Conservation (phyloP, 1,139 yeast species). For the Suhomyces kunorum region DNA sequence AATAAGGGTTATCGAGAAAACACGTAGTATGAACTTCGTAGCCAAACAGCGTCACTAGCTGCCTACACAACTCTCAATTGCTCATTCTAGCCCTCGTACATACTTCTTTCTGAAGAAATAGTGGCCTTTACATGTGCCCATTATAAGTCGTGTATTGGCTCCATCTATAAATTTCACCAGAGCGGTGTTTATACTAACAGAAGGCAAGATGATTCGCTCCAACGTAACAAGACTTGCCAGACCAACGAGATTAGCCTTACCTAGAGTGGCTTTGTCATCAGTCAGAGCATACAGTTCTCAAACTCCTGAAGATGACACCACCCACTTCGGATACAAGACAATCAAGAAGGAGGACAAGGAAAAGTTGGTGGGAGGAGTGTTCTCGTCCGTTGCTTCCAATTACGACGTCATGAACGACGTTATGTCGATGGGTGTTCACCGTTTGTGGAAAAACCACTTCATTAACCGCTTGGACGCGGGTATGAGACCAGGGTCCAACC, state of each 20-base stretch:
- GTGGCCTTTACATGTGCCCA: not conserved
- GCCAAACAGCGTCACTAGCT: no score
- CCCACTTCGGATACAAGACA: slow-evolving; percentile 92
- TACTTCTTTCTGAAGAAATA: no score
- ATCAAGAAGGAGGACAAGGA: slow-evolving; percentile 84
- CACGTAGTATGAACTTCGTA: not conserved
- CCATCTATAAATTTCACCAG: slow-evolving; percentile 3
- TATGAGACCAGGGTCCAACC: slow-evolving; percentile 76
- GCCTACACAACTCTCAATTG: no score
- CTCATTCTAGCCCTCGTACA: no score
- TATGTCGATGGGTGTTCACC: slow-evolving; percentile 93
- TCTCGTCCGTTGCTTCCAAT: slow-evolving; percentile 90
- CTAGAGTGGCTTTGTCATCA: slow-evolving; percentile 1
- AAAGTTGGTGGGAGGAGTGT: slow-evolving; percentile 82
- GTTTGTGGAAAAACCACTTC: slow-evolving; percentile 93
- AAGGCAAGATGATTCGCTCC: slow-evolving; percentile 4
- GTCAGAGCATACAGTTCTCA: slow-evolving; percentile 8
- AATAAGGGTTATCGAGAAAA: slow-evolving; percentile 6
- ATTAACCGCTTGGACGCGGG: slow-evolving; percentile 91
- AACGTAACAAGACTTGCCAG: slow-evolving; percentile 5
- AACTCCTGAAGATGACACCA: slow-evolving; percentile 41
- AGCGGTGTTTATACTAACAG: not conserved
- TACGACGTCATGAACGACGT: slow-evolving; percentile 98
- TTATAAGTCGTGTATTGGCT: not conserved
- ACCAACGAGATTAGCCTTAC: slow-evolving; percentile 1